phyloP scores from a whole-genome alignment of 2,329 filamentous ascomycete species.

The Ceratocystis cacaofunesta region DNA sequence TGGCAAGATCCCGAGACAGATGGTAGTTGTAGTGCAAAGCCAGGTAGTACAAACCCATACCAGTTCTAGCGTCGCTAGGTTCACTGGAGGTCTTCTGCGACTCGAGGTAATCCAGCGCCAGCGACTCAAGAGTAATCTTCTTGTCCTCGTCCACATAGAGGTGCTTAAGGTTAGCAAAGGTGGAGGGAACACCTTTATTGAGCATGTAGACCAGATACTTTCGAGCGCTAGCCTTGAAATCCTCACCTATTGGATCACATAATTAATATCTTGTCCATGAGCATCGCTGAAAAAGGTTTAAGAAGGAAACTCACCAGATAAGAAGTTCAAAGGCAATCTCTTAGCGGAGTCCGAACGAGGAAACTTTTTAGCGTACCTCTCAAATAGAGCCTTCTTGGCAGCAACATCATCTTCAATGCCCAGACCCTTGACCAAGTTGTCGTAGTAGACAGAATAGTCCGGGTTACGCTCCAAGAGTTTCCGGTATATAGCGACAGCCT shows the following conservation, averaged over 20 bases:
- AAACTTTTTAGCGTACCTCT: slow-evolving; percentile 64
- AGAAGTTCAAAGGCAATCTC: slow-evolving; percentile 77
- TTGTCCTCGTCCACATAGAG: slow-evolving; percentile 70
- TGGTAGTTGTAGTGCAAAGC: slow-evolving; percentile 95
- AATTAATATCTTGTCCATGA: slow-evolving; percentile 15
- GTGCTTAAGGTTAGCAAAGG: slow-evolving; percentile 92
- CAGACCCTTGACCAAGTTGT: slow-evolving; percentile 55
- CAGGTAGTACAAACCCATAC: slow-evolving; percentile 65
- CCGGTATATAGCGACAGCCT: slow-evolving; percentile 70
- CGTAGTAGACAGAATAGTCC: slow-evolving; percentile 77
- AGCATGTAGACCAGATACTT: slow-evolving; percentile 72
- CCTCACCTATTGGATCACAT: slow-evolving; percentile 40
- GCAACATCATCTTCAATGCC: slow-evolving; percentile 45
- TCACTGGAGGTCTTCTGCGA: slow-evolving; percentile 36
- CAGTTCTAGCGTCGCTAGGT: slow-evolving; percentile 35
- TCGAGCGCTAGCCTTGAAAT: slow-evolving; percentile 65
- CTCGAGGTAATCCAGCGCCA: slow-evolving; percentile 66
- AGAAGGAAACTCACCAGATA: slow-evolving; percentile 41
- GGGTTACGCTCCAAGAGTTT: slow-evolving; percentile 72
- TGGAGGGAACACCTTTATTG: slow-evolving; percentile 83
- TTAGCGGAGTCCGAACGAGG: slow-evolving; percentile 73
- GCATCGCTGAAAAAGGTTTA: background rate
- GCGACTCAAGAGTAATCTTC: slow-evolving; percentile 55
- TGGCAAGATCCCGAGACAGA: slow-evolving; percentile 66
- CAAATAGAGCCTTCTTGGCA: slow-evolving; percentile 55